Percentiles rank a stretch among this genome's conserved stretches.
Evolutionary conservation across 148 eudicot genomes (phyloP).

Genomic region (Silene conica): DNA sequence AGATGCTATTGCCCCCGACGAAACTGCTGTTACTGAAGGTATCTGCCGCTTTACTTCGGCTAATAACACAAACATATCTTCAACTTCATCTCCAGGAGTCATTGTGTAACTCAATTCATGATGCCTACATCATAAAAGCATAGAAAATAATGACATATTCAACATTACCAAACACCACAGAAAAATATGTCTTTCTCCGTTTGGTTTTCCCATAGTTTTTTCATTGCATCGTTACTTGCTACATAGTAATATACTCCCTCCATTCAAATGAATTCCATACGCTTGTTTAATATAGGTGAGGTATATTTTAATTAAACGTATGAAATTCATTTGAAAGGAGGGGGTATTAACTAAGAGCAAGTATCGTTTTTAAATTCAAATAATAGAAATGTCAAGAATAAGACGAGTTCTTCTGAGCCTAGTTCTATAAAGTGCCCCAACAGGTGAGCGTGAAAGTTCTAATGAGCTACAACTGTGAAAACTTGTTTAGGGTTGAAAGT

Average conservation of each 20-base stretch:
- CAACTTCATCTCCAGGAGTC: conserved; percentile 98
- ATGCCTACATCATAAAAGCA: conserved; percentile 45
- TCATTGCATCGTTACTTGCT: not conserved
- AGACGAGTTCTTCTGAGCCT: not conserved
- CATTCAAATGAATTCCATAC: no score
- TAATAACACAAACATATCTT: conserved; percentile 78
- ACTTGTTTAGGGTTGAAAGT: no score
- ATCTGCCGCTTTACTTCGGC: conserved; percentile 75
- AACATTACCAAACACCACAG: not conserved
- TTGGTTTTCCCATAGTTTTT: not conserved
- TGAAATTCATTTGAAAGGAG: no score
- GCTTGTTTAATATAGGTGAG: no score
- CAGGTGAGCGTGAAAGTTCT: not conserved
- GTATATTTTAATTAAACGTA: no score
- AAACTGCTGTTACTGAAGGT: conserved; percentile 72
- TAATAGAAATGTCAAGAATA: not conserved
- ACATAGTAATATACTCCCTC: no score
- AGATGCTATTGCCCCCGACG: conserved; percentile 98
- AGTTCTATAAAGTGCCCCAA: not conserved
- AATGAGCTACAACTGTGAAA: no score
- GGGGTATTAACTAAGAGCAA: not conserved
- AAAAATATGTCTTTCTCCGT: not conserved
- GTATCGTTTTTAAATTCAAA: not conserved
- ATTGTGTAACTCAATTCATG: conserved; percentile 65
- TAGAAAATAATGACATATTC: conserved; percentile 9